A percentile compares a stretch with the other conserved stretches of the same genome.
phyloP scores from a whole-genome alignment of 148 eudicot genomes.

The Silene latifolia region DNA sequence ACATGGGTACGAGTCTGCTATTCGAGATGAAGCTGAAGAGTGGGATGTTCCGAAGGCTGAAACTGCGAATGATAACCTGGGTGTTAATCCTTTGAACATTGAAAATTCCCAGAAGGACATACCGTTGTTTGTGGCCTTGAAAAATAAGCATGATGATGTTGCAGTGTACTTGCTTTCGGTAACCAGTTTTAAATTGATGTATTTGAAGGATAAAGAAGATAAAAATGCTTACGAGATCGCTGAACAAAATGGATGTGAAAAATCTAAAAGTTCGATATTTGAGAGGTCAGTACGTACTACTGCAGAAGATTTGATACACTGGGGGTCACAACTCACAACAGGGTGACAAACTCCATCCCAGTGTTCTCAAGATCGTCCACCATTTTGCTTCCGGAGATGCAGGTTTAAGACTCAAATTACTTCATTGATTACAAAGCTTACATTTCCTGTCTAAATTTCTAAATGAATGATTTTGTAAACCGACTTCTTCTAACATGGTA shows the following conservation, averaged over 20 bases:
- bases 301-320: conserved; percentile 4
- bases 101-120: neutral
- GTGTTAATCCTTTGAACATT: too few relatives aligned
- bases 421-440: neutral
- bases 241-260: conserved; percentile 1
- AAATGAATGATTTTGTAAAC: too few relatives aligned
- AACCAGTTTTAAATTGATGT: neutral
- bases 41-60: too few relatives aligned
- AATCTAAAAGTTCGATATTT: neutral
- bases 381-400: conserved; percentile 5
- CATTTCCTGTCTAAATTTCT: neutral
- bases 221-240: conserved; percentile 15
- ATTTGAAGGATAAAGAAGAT: neutral
- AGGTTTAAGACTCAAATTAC: neutral
- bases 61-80: too few relatives aligned
- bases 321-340: neutral
- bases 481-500: too few relatives aligned
- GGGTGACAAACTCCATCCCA: neutral
- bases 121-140: neutral
- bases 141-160: conserved; percentile 7
- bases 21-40: too few relatives aligned
- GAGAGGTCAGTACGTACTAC: neutral
- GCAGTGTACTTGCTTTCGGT: neutral
- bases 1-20: too few relatives aligned
- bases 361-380: conserved; percentile 1